A percentile compares a stretch with the other conserved stretches of the same genome.
Conservation (phyloP, 2,329 filamentous ascomycete species). For the Raffaelea arxii region DNA sequence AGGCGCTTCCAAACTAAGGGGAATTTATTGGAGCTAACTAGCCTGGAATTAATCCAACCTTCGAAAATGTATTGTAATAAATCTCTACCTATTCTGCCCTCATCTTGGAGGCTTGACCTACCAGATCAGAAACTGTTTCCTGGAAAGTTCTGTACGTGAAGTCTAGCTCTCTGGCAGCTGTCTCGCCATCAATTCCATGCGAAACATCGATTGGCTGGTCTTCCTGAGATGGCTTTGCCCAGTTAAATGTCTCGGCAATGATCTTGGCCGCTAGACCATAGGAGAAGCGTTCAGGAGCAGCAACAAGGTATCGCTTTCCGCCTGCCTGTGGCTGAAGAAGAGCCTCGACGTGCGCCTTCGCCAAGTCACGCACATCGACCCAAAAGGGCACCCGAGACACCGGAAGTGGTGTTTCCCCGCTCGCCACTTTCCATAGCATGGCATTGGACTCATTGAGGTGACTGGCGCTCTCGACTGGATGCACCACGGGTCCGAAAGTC, state of each 20-base stretch:
- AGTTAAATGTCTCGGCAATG: slow-evolving; percentile 28
- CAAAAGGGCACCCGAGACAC: slow-evolving; percentile 8
- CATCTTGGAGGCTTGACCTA: slow-evolving; percentile 43
- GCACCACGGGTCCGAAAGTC: slow-evolving; percentile 10
- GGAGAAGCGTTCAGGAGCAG: slow-evolving; percentile 32
- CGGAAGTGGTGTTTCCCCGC: slow-evolving; percentile 12
- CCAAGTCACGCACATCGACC: slow-evolving; percentile 11
- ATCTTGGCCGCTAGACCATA: slow-evolving; percentile 34
- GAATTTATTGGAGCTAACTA: too few species aligned
- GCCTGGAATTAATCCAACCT: too few species aligned
- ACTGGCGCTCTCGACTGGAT: background rate
- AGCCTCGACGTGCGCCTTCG: slow-evolving; percentile 6
- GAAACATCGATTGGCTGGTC: slow-evolving; percentile 7
- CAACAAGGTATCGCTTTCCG: slow-evolving; percentile 16
- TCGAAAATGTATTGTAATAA: too few species aligned
- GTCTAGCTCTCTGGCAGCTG: slow-evolving; percentile 4
- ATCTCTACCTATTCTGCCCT: background rate
- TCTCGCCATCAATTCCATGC: slow-evolving; percentile 8
- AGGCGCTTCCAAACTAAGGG: too few species aligned
- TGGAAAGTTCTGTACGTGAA: slow-evolving; percentile 6
- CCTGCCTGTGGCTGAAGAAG: slow-evolving; percentile 12
- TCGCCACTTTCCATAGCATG: slow-evolving; percentile 10
- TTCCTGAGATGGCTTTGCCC: slow-evolving; percentile 17
- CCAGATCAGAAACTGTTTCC: slow-evolving; percentile 7
- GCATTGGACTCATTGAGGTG: slow-evolving; percentile 9